phyloP scores from a whole-genome alignment of 1,284 basidiomycete genomes.

The Polyporus tsugae region DNA sequence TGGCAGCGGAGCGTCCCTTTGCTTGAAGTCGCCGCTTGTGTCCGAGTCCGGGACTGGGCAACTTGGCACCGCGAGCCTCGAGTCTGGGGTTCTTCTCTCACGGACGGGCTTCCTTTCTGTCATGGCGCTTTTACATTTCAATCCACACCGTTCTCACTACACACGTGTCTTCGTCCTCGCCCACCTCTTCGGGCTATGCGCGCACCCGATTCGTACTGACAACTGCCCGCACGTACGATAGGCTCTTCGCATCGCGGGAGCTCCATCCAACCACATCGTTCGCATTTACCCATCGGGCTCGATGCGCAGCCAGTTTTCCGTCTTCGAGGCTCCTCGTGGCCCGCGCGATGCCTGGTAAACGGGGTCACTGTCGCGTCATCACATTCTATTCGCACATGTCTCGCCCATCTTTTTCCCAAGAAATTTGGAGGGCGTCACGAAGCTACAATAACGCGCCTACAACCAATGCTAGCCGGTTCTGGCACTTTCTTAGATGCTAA shows the following conservation, averaged over 20 bases:
- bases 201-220: neutral
- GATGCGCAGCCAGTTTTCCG: neutral
- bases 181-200: neutral
- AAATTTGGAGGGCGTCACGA: neutral
- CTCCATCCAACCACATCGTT: neutral
- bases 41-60: neutral
- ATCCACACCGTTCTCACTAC: neutral
- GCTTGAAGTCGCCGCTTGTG: neutral
- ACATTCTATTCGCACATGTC: neutral
- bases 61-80: neutral
- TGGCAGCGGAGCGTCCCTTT: neutral
- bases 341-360: neutral
- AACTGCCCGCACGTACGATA: neutral
- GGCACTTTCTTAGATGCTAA: too few species aligned
- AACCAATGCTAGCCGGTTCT: neutral
- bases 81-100: neutral
- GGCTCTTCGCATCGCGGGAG: constrained; percentile 4
- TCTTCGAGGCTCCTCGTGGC: neutral
- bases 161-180: neutral
- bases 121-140: neutral
- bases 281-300: neutral
- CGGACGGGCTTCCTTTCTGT: neutral
- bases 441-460: neutral
- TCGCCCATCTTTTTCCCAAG: neutral
- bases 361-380: neutral